Base-by-base conservation (phyloP, 2,329 filamentous ascomycete genomes). In the Ascochyta clinopodiicola region DNA sequence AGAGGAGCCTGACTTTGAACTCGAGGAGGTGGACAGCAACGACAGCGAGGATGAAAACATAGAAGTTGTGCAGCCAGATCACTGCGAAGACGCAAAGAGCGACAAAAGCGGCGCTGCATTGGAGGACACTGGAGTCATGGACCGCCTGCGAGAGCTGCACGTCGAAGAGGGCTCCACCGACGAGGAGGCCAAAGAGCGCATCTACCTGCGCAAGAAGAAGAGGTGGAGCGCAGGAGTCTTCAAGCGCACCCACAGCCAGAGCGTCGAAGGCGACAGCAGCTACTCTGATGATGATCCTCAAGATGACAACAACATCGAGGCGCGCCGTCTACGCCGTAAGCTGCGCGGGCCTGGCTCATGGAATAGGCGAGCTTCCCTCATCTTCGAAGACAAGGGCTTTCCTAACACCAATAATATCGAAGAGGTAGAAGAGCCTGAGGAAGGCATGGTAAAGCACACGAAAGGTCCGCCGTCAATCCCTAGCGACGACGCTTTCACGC, bases 201-300 rank as follows among this genome's bases (percentile, higher is more conserved):
- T 63, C 35, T 72, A 73, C 42, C 53, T 60, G 51, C 66, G 64
- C 35, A 77, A 76, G 57, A 78, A 77, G 60, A 76, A 78, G 56
- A 68, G 74, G 36, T 78, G 76, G 72, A 78, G 77, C 42, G 67
- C 71, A 21, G 74, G 77, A 8, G 67, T 73, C 38, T 79, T 76
- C 68, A 82, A 82, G 62, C 75, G 80, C 39, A 78, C 69, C 40
- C 75, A 80, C 65, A 79, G 76, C 57, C 74, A 79, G 64, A 80
- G 75, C 50, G 68, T 79, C 25, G 77, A 77, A 61, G 77, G 76
- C 46, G 77, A 80, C 45, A 74, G 74, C 48, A 78, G 76, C 58
- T 72, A 74, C 44, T 76, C 76, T 21, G 77, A 79, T 50, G 66
- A 72, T 36, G 78, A 79, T 21, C 73, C 71, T 15, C 66, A 77